Evolutionary conservation across 2,329 filamentous ascomycete genomes (phyloP), one percentile per base, ranked within the genome.

Genomic region (Sporothrix schenckii): DNA sequence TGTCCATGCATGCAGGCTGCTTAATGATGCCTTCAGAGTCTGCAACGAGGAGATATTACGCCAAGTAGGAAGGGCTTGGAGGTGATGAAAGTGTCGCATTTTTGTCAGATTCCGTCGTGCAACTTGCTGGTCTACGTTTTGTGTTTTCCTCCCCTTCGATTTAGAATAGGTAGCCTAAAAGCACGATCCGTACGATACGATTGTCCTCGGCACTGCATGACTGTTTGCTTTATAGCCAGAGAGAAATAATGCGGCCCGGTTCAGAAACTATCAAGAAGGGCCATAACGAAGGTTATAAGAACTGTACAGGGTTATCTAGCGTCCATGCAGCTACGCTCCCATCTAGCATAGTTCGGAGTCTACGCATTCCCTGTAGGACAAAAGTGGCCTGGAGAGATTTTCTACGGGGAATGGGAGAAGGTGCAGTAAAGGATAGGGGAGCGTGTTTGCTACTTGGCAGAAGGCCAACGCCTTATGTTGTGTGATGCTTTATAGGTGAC

Each of bases 1-100:
- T 66, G 63, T 53, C 63, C 27, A 52, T 53, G 47, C 63, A 66
- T 50, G 61, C 27, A 65, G 44, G 61, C 61, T 65, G 61, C 61
- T 39, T 65, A 65, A 65, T 34, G 44, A 24, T 65, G 61, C 61
- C 44, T 65, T 27, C 13, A 16, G 44, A 30, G 61, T 21, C 24
- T 50, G 61, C 44, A 19, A 34, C 16, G 24, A 34, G 61, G 27
- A 50, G 27, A 50, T 41, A 65, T 13, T 65, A n/a, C 61, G 27
- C 58, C n/a, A 39, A 47, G 21, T 34, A 47, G 21, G 61, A 65
- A 3, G 10, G 11, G 19, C 7, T 39, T 56, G 41, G 41, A 13
- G 3, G 41, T 7, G 19, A 21, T n/a, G 49, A 9, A 50, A 21
- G 14, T 44, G 41, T 44, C 11, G 41, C 10, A 13, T 16, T 44